Conservation (phyloP, 2,329 filamentous ascomycete species). For the Claviceps pusilla region DNA sequence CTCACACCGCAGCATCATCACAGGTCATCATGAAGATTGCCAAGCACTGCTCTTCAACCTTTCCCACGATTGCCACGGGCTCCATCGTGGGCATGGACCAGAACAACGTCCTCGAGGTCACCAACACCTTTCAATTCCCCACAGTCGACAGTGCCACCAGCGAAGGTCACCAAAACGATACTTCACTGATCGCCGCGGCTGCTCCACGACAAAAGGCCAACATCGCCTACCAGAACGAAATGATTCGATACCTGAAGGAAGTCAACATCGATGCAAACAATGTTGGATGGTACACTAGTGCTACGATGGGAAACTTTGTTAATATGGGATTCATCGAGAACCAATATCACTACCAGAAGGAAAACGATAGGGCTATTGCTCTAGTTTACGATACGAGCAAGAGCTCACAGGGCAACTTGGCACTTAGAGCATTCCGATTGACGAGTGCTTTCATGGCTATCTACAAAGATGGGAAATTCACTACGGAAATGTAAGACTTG, state of each 20-base stretch:
- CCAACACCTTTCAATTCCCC: constrained; percentile 90
- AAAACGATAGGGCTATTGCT: constrained; percentile 76
- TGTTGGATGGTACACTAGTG: constrained; percentile 96
- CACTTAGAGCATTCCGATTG: constrained; percentile 79
- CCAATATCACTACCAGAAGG: constrained; percentile 92
- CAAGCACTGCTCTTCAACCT: constrained; percentile 78
- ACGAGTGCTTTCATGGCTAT: constrained; percentile 77
- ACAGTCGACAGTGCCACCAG: constrained; percentile 55
- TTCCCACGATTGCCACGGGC: constrained; percentile 80
- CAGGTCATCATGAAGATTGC: constrained; percentile 96
- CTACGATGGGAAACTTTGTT: constrained; percentile 97
- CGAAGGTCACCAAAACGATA: constrained; percentile 61
- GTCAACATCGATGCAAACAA: constrained; percentile 98
- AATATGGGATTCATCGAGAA: constrained; percentile 94
- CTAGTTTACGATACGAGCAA: constrained; percentile 91
- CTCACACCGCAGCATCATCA: constrained; percentile 1
- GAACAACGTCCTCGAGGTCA: constrained; percentile 68
- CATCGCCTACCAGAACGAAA: constrained; percentile 77
- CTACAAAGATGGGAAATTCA: constrained; percentile 96
- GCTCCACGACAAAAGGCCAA: constrained; percentile 89
- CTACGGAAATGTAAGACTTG: constrained; percentile 65
- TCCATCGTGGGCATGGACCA: constrained; percentile 88
- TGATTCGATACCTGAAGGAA: constrained; percentile 92
- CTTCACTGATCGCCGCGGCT: constrained; percentile 63
- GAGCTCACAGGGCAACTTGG: constrained; percentile 81